A percentile compares a stretch with the other conserved stretches of the same genome.
Evolutionary conservation across 1,139 yeast genomes (phyloP).

Genomic region (Diutina rugosa): DNA sequence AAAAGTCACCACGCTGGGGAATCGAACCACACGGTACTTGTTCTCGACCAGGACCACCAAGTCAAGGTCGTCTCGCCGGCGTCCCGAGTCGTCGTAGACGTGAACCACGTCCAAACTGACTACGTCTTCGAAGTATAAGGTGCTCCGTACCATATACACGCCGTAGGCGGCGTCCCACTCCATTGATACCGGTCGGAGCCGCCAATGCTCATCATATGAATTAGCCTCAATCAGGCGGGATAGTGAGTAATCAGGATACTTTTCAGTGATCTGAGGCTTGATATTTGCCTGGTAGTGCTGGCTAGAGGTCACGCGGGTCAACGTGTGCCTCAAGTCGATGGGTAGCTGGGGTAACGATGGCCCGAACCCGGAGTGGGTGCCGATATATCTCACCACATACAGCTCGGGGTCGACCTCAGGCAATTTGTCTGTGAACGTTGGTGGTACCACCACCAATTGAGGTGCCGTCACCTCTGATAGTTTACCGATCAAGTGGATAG

Average conservation of each 20-base stretch:
- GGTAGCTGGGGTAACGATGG: neutral
- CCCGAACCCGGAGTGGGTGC: neutral
- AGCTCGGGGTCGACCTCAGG: neutral
- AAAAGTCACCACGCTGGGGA: neutral
- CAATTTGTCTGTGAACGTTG: neutral
- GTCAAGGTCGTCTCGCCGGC: neutral
- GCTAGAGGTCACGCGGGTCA: neutral
- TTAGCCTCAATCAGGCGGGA: neutral
- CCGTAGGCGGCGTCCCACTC: neutral
- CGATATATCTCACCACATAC: neutral
- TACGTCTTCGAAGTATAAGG: neutral
- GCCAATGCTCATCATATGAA: neutral
- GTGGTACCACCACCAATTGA: neutral
- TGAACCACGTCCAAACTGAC: neutral
- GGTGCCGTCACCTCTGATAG: neutral
- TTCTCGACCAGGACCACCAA: neutral
- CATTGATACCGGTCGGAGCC: neutral
- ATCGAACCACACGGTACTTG: neutral
- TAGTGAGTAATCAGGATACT: neutral
- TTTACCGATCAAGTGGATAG: neutral
- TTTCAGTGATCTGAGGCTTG: neutral
- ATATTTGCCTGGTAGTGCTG: neutral
- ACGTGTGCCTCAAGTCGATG: neutral
- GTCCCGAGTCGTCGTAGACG: neutral
- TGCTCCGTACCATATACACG: neutral